Base-by-base conservation (phyloP, 2,329 filamentous ascomycete species). In the Pseudocercospora macadamiae region DNA sequence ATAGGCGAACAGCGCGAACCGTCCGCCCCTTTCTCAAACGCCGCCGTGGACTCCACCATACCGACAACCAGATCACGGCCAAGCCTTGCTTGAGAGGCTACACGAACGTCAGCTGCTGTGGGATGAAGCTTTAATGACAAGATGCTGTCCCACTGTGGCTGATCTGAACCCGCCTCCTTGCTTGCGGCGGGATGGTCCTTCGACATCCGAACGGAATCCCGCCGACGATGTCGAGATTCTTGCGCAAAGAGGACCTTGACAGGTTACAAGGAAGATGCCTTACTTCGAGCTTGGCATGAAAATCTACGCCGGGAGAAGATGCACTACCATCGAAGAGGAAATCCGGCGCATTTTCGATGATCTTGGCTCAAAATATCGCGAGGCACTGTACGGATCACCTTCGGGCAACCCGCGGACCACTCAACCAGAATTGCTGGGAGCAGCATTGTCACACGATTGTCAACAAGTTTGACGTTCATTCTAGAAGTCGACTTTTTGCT, bases 121-220 rank as follows among this genome's bases (percentile, higher is more conserved):
- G 9, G 6, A 45, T 12, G 21, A 44, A 45, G 39, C 39, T 45
- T 45, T 45, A 12, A 12, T 45, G 39, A 45, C 39, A 45, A n/a
- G 39, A 45, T 21, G 21, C 36, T 39, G 36, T 39, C 36, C 36
- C n/a, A 37, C 34, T 44, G 39, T 44, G 39, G 39, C 39, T 44
- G 39, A n/a, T 44, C 16, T 44, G 21, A n/a, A 12, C 19, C 48
- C 28, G 34, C 48, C 48, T 51, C 48, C 48, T 36, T 51, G 48
- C 48, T 21, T 51, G 28, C 48, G 18, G 18, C 42, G 21, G 42
- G 23, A 18, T 26, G 25, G 18, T 8, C 8, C 23, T 26, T 21
- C 42, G 19, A 23, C 42, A 18, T 25, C 42, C n/a, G n/a, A n/a
- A n/a, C 42, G n/a, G 42, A 12, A 47, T 28, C 9, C 9, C 3